Percentiles rank a stretch among this genome's conserved stretches.
phyloP scores from a whole-genome alignment of 371 early-diverging fungal genomes.

The Apophysomyces sp. region DNA sequence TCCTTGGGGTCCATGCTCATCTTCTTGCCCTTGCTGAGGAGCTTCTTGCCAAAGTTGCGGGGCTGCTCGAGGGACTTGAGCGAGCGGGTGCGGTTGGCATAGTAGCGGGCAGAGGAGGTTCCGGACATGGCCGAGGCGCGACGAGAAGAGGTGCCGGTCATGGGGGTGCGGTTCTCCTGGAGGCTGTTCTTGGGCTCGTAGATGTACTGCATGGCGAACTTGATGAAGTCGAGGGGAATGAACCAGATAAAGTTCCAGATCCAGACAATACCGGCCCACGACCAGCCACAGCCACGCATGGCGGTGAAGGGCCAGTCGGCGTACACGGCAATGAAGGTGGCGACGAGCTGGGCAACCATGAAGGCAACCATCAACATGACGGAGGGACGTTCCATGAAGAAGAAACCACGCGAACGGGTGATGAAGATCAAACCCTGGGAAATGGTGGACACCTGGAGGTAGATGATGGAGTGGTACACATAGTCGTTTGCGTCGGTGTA shows the following conservation, averaged over 20 bases:
- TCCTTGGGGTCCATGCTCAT: conserved; percentile 50
- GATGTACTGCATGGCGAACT: conserved; percentile 64
- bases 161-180: conserved; percentile 31
- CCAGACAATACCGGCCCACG: conserved; percentile 68
- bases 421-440: conserved; percentile 64
- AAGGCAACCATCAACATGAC: conserved; percentile 53
- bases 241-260: conserved; percentile 81
- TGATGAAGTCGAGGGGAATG: conserved; percentile 71
- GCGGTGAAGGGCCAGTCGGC: conserved; percentile 63
- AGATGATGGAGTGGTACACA: conserved; percentile 55
- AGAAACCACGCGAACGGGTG: conserved; percentile 63
- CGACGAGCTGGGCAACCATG: conserved; percentile 56
- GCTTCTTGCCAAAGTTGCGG: conserved; percentile 42
- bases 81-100: conserved; percentile 48
- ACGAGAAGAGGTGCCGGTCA: conserved; percentile 35
- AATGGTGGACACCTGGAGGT: conserved; percentile 58
- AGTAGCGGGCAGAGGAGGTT: conserved; percentile 47
- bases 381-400: conserved; percentile 59
- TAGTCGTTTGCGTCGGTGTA: conserved; percentile 37
- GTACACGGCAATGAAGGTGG: conserved; percentile 62
- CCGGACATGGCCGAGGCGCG: conserved; percentile 50
- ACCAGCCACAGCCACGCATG: conserved; percentile 60
- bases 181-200: conserved; percentile 54
- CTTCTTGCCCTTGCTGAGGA: conserved; percentile 42
- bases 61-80: conserved; percentile 43